Evolutionary conservation across 805 yeast genomes (phyloP).

Genomic region (Barnettozyma sucrosica): DNA sequence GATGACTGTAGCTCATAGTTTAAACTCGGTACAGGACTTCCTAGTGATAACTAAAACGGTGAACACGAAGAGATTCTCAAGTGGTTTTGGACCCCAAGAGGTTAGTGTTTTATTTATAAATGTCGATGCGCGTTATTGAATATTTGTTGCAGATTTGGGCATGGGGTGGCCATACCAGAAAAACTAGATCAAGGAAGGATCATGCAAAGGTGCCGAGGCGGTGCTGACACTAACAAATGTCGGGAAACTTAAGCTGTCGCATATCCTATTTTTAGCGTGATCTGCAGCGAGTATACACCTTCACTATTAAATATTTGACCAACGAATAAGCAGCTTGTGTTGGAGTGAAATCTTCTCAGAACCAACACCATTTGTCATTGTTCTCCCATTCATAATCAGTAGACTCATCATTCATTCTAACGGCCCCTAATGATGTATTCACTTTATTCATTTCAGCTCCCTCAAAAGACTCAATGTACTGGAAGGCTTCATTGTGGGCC

Average conservation of each 20-base stretch:
- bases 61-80: not conserved
- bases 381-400: constrained; percentile 33
- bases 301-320: not conserved
- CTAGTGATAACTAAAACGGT: not conserved
- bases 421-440: constrained; percentile 36
- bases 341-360: constrained; percentile 20
- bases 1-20: constrained; percentile 13
- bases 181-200: not conserved
- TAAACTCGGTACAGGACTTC: too few species aligned
- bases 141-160: not conserved
- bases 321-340: not conserved
- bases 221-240: not conserved
- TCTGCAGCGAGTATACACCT: too few species aligned
- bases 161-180: not conserved
- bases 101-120: not conserved
- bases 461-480: constrained; percentile 7
- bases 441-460: constrained; percentile 23
- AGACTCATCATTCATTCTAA: constrained; percentile 27
- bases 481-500: constrained; percentile 4
- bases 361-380: constrained; percentile 46
- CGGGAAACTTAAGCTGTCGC: not conserved
- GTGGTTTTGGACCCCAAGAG: not conserved
- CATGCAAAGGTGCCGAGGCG: not conserved
- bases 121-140: not conserved
- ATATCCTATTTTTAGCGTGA: not conserved